Conservation (phyloP, 176 grass and related monocot species). For the Aegilops sharonensis region DNA sequence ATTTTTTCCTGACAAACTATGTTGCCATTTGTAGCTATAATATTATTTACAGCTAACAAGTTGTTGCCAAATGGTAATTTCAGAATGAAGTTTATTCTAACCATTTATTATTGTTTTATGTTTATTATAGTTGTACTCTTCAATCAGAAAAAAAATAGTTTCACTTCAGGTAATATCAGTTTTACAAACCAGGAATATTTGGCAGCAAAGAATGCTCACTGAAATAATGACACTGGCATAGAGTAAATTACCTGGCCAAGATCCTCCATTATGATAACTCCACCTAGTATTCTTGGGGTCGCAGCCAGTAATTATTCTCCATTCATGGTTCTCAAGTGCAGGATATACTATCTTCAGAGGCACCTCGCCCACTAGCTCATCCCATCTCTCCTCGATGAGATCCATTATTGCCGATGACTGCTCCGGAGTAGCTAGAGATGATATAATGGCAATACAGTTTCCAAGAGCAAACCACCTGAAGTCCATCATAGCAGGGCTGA, state of each 20-base stretch:
- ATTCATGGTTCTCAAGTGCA: slow-evolving; percentile 86
- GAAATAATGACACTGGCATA: slow-evolving; percentile 6
- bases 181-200: neutral
- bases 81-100: neutral
- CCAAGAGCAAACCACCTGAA: slow-evolving; percentile 96
- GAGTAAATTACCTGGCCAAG: slow-evolving; percentile 77
- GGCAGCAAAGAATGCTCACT: neutral
- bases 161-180: neutral
- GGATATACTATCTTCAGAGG: slow-evolving; percentile 90
- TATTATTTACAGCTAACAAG: too few relatives aligned
- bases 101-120: neutral
- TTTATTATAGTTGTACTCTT: too few relatives aligned
- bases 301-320: slow-evolving; percentile 88
- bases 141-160: neutral
- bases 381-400: slow-evolving; percentile 87
- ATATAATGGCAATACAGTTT: slow-evolving; percentile 91
- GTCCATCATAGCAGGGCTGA: slow-evolving; percentile 93
- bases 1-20: neutral
- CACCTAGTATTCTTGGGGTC: slow-evolving; percentile 96
- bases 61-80: neutral
- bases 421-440: slow-evolving; percentile 87
- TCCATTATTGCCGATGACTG: slow-evolving; percentile 92
- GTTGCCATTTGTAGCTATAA: neutral
- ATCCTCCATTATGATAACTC: slow-evolving; percentile 97
- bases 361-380: slow-evolving; percentile 93